These are phyloP conservation scores for Colletotrichum eleusines DNA, from an alignment of 2,329 filamentous ascomycete genomes.

Conservation along the genomic window DNA sequence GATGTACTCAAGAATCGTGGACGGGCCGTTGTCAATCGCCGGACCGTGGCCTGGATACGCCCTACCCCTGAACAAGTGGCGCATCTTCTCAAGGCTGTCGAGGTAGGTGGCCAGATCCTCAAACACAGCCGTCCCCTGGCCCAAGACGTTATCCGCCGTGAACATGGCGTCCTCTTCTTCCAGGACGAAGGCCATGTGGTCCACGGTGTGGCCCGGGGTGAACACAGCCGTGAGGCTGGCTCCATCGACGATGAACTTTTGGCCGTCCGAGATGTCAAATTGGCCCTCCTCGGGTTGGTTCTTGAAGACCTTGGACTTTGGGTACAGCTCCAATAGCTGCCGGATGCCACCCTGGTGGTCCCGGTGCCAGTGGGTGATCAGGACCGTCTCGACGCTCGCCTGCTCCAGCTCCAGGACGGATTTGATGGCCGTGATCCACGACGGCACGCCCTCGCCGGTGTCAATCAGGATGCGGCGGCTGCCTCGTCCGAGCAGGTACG, in stretches of 20 bases:
- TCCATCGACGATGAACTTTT: conserved; percentile 68
- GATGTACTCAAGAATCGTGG: conserved; percentile 86
- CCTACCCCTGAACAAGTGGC: conserved; percentile 70
- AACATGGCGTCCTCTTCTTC: conserved; percentile 87
- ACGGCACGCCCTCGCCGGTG: conserved; percentile 83
- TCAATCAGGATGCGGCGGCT: conserved; percentile 83
- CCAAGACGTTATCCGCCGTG: conserved; percentile 89
- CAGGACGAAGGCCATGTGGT: conserved; percentile 84
- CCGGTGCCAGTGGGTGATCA: conserved; percentile 93
- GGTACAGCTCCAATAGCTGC: conserved; percentile 75
- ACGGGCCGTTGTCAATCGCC: conserved; percentile 77
- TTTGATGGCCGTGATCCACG: conserved; percentile 78
- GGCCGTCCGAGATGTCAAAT: conserved; percentile 61
- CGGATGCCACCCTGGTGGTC: conserved; percentile 85
- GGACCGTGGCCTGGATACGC: conserved; percentile 92
- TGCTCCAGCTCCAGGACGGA: conserved; percentile 75
- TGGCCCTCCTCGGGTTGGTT: conserved; percentile 67
- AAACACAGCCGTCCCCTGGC: conserved; percentile 88
- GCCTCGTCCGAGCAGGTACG: conserved; percentile 89
- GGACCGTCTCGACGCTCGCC: conserved; percentile 73
- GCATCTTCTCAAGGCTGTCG: conserved; percentile 77
- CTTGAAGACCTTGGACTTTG: conserved; percentile 75
- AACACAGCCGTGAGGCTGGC: conserved; percentile 75
- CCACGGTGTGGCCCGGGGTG: conserved; percentile 77
- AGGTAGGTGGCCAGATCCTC: conserved; percentile 81